Percentiles rank a stretch among this genome's conserved stretches.
phyloP scores from a whole-genome alignment of 2,329 filamentous ascomycete genomes.

The Diaporthe velutina region DNA sequence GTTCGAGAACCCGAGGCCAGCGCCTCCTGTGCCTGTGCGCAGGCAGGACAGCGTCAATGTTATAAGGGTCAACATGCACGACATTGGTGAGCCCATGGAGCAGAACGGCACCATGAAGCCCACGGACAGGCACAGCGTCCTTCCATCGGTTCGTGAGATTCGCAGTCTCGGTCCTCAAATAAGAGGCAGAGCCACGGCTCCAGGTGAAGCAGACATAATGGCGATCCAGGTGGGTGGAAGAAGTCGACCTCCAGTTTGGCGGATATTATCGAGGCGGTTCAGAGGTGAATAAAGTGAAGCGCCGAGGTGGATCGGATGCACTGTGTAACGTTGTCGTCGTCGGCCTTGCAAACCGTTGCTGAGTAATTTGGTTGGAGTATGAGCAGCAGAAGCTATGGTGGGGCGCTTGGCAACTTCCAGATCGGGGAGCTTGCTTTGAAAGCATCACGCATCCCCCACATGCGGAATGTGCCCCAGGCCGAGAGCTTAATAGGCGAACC shows the following conservation, averaged over 20 bases:
- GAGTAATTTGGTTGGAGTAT: background rate
- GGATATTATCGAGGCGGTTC: background rate
- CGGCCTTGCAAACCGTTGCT: background rate
- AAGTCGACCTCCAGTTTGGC: background rate
- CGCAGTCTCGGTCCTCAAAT: background rate
- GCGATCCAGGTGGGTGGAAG: background rate
- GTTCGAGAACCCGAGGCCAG: background rate
- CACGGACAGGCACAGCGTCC: background rate
- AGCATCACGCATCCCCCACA: background rate
- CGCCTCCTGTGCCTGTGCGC: background rate
- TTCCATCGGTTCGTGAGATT: background rate
- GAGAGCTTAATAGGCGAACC: background rate
- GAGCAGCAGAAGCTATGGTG: background rate
- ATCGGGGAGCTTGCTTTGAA: background rate
- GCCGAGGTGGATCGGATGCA: background rate
- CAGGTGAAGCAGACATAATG: background rate
- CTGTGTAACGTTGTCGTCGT: background rate
- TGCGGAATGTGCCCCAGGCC: background rate
- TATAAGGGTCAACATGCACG: background rate
- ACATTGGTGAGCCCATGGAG: background rate
- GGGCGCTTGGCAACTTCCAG: conserved; percentile 2
- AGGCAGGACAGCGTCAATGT: background rate
- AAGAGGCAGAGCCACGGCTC: too few species aligned
- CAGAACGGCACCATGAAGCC: too few species aligned
- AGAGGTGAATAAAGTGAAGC: background rate